Evolutionary conservation across 116 monocot genomes (phyloP), one percentile per base, ranked within the genome.

Genomic region (Dioscorea cayenensis): DNA sequence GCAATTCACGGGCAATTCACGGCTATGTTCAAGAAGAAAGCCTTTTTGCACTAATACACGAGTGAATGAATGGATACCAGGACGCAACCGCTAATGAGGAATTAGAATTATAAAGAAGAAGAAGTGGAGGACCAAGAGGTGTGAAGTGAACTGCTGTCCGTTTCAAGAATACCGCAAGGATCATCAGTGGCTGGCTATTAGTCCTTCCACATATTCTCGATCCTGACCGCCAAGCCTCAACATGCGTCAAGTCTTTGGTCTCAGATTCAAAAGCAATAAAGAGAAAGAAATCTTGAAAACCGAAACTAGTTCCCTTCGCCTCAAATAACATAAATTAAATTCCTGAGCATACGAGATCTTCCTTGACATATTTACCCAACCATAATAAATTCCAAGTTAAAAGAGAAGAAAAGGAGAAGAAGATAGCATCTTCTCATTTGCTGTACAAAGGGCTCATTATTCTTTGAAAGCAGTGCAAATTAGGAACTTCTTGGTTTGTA

Each of bases 181-280:
- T 84, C 94, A 50, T 58, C 78, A 59, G 76, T 99, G 72, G 88
- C 74, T 64, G 99, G 89, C 28, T 93, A 23, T 99, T 91, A 22
- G 73, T 99, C 76, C 86, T 99, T 63, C 86, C 99, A 51, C 36
- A n/a, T 29, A 77, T 79, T 21, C 77, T n/a, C n/a, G n/a, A n/a
- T 99, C 49, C 69, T 99, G 62, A 69, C 72, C 14, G 83, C 96
- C 23, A 96, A 96, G 74, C 92, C 92, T 52, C 77, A 86, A 35
- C 81, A 7, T 77, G 73, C 51, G 77, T 95, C 50, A 92, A 71
- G 79, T 64, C 89, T 14, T 76, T 95, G 63, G 64, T 78, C 63
- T 67, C 75, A 21, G 88, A 86, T 76, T 13, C 72, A 27, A 82
- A 86, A 60, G 66, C 64, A 7, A 69, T 65, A 22, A 86, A 73